Evolutionary conservation across 1,284 basidiomycete genomes (phyloP).

Genomic region (Microbotryomycetes sp.): DNA sequence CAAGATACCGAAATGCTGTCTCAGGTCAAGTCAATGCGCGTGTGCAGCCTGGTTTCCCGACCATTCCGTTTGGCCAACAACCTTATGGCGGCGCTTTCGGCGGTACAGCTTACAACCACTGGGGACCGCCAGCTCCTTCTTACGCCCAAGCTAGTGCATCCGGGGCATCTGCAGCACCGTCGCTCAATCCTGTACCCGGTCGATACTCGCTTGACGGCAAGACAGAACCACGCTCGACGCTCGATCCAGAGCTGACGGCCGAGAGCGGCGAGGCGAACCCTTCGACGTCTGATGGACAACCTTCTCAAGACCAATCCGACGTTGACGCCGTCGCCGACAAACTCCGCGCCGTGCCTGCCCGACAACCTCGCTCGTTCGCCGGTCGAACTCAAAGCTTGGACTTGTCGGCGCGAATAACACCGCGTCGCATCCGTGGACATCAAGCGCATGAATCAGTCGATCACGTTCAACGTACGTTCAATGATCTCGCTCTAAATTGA

Average conservation of each 20-base stretch:
- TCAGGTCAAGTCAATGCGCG: conserved; percentile 2
- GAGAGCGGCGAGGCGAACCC: conserved; percentile 7
- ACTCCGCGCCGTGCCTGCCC: conserved; percentile 8
- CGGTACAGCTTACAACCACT: too few species aligned
- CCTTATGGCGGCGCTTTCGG: conserved; percentile 3
- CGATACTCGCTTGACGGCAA: neutral
- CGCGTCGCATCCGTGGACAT: neutral
- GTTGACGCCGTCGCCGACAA: conserved; percentile 14
- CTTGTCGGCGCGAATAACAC: conserved; percentile 10
- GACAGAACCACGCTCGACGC: neutral
- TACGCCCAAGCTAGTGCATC: too few species aligned
- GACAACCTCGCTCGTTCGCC: conserved; percentile 19
- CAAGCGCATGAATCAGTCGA: conserved; percentile 10
- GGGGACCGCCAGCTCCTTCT: too few species aligned
- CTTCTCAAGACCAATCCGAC: neutral
- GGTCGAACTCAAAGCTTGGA: conserved; percentile 23
- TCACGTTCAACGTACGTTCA: neutral
- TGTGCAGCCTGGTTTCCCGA: conserved; percentile 11
- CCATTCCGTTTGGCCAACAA: neutral
- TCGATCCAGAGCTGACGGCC: conserved; percentile 16
- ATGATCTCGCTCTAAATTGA: conserved; percentile 1
- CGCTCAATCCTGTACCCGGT: neutral
- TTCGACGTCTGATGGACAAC: neutral
- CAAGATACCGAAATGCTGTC: conserved; percentile 9
- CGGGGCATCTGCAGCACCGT: too few species aligned